These are phyloP conservation scores for Suhomyces bribrorum DNA, from an alignment of 1,139 yeast species.

Conservation along the genomic window DNA sequence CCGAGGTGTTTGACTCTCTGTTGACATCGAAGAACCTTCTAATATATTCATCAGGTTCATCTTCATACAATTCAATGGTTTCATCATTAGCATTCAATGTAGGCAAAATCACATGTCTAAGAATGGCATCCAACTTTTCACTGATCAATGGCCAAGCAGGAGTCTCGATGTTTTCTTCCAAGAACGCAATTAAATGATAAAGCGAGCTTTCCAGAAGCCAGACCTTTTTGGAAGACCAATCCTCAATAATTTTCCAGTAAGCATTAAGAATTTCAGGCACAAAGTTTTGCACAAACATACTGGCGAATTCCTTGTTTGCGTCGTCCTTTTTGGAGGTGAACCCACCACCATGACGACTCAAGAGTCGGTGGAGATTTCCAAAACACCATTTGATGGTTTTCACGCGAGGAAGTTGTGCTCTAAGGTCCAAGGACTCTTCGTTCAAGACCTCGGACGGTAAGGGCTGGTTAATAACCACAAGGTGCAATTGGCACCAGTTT, in stretches of 20 bases:
- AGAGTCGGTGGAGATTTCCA: conserved; percentile 63
- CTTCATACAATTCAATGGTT: conserved; percentile 64
- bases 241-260: conserved; percentile 59
- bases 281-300: conserved; percentile 50
- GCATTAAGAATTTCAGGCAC: conserved; percentile 62
- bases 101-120: conserved; percentile 63
- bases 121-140: conserved; percentile 58
- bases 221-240: conserved; percentile 56
- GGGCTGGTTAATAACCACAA: conserved; percentile 50
- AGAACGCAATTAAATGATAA: conserved; percentile 62
- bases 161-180: conserved; percentile 60
- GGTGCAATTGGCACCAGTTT: conserved; percentile 64
- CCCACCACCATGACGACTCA: conserved; percentile 57
- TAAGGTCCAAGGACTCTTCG: conserved; percentile 37
- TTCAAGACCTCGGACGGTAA: conserved; percentile 39
- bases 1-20: conserved; percentile 74
- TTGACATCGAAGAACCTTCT: conserved; percentile 69
- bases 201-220: conserved; percentile 64
- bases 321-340: conserved; percentile 40
- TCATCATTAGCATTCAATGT: conserved; percentile 58
- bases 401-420: conserved; percentile 48
- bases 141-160: conserved; percentile 56
- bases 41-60: conserved; percentile 72
- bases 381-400: conserved; percentile 75
- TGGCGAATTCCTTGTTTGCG: conserved; percentile 41